A percentile compares a stretch with the other conserved stretches of the same genome.
Conservation (phyloP, 768 basidiomycete species). For the Tulasnella sp. region DNA sequence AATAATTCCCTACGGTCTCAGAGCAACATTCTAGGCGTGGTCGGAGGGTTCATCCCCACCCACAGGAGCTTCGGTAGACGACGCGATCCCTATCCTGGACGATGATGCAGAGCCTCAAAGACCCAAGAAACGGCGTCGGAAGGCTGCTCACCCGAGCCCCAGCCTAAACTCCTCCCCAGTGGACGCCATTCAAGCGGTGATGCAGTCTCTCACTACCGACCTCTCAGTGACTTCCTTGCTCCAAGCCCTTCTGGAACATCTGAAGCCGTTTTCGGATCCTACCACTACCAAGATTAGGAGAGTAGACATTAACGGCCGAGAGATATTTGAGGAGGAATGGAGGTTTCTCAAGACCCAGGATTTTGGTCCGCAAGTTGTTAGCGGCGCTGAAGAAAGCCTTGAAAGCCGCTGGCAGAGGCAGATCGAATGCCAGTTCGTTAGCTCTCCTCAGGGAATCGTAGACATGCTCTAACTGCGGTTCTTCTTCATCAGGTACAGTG, state of each 20-base stretch:
- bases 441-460: not conserved
- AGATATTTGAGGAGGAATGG: constrained; percentile 13
- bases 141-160: not conserved
- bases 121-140: not conserved
- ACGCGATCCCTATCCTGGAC: not conserved
- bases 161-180: not conserved
- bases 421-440: not conserved
- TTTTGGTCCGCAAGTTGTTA: not conserved
- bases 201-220: not conserved
- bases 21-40: not conserved
- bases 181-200: not conserved
- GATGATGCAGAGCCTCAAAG: not conserved
- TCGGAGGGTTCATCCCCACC: not conserved
- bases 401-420: not conserved
- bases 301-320: constrained; percentile 4
- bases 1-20: not conserved
- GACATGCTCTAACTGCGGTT: not conserved
- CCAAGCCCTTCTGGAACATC: constrained; percentile 2
- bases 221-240: not conserved
- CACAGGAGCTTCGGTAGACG: not conserved
- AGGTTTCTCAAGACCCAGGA: constrained; percentile 5
- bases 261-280: not conserved
- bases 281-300: not conserved
- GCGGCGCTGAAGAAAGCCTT: not conserved
- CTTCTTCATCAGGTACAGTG: not conserved